Evolutionary conservation across 495 filamentous ascomycete genomes (phyloP).

Genomic region (Talaromyces liani): DNA sequence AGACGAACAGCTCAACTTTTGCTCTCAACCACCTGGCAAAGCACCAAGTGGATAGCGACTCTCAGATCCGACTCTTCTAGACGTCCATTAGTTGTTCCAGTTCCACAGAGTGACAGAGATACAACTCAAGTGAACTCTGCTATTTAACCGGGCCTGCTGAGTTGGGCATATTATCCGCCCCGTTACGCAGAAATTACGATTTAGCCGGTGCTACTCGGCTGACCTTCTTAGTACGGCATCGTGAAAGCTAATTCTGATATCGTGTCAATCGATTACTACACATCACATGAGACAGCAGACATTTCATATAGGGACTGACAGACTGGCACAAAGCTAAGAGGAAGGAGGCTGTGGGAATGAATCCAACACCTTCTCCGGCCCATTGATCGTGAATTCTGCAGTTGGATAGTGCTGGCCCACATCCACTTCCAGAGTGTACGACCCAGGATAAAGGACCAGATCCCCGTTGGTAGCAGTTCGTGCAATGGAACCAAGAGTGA

Average conservation of each 20-base stretch:
- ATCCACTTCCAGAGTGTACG: slow-evolving; percentile 46
- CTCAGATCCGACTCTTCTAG: not conserved
- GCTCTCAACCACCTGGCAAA: not conserved
- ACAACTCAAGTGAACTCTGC: not conserved
- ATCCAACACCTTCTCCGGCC: not conserved
- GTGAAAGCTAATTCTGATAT: no score
- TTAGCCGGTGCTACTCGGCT: not conserved
- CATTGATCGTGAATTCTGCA: not conserved
- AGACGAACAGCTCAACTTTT: not conserved
- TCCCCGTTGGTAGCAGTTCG: slow-evolving; percentile 46
- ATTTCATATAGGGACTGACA: no score
- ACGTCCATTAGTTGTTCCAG: not conserved
- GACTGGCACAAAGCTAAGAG: not conserved
- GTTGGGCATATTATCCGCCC: not conserved
- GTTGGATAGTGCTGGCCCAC: slow-evolving; percentile 9
- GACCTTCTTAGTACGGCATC: not conserved
- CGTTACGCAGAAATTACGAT: slow-evolving; percentile 1
- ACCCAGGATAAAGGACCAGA: slow-evolving; percentile 49
- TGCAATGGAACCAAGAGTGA: slow-evolving; percentile 47
- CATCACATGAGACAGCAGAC: no score
- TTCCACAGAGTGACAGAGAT: not conserved
- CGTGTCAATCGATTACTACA: no score
- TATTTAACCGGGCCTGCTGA: not conserved
- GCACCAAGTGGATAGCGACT: not conserved
- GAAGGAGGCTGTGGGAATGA: slow-evolving; percentile 3